Conservation (phyloP, 2,329 filamentous ascomycete species). For the Tolypocladium endophyticum region DNA sequence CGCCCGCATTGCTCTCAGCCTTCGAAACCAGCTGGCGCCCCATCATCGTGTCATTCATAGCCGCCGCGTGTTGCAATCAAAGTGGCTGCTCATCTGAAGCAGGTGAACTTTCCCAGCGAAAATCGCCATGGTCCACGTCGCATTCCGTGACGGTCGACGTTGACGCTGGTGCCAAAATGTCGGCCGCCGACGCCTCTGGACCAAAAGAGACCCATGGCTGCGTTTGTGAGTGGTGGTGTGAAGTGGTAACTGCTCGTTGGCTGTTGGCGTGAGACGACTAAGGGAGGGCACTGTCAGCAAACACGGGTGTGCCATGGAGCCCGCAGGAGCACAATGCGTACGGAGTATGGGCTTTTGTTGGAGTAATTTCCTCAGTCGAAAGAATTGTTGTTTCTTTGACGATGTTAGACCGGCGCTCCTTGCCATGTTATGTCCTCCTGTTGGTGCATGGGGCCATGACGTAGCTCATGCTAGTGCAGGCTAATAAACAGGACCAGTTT, state of each 20-base stretch:
- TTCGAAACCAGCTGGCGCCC: neutral
- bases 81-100: constrained; percentile 25
- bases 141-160: constrained; percentile 33
- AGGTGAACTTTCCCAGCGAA: constrained; percentile 38
- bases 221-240: neutral
- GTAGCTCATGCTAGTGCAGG: neutral
- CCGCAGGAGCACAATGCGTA: neutral
- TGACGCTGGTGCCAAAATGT: constrained; percentile 39
- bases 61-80: neutral
- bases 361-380: neutral
- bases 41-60: neutral
- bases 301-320: neutral
- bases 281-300: neutral
- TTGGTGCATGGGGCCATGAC: neutral
- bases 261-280: neutral
- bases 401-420: neutral
- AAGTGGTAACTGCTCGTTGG: neutral
- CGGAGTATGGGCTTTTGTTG: neutral
- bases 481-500: neutral
- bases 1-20: neutral
- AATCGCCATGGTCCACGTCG: constrained; percentile 40
- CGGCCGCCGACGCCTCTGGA: constrained; percentile 34
- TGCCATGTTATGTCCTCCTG: neutral
- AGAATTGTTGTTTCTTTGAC: neutral
- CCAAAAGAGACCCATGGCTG: constrained; percentile 36